Conservation (phyloP, 2,329 filamentous ascomycete species). For the Keithomyces neogunnii region DNA sequence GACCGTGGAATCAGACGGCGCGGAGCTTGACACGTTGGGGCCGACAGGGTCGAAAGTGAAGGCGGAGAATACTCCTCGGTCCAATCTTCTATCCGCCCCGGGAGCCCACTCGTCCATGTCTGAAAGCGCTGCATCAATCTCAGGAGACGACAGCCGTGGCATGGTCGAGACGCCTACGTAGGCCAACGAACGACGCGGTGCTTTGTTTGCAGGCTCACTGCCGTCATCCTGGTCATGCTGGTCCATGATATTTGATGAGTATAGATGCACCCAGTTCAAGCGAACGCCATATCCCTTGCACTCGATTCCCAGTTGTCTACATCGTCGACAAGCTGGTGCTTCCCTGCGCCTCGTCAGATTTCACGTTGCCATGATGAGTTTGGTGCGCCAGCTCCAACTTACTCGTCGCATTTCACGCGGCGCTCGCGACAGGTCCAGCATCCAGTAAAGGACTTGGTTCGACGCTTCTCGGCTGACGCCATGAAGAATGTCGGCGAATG, state of each 20-base stretch:
- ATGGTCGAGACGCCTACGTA: background rate
- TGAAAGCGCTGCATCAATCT: slow-evolving; percentile 5
- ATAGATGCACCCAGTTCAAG: slow-evolving; percentile 9
- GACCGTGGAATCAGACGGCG: background rate
- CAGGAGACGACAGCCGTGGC: slow-evolving; percentile 2
- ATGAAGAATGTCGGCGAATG: background rate
- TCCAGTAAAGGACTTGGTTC: slow-evolving; percentile 11
- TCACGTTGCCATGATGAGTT: no score
- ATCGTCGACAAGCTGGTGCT: slow-evolving; percentile 8
- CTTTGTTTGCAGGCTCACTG: background rate
- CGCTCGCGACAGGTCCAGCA: slow-evolving; percentile 13
- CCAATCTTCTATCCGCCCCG: background rate
- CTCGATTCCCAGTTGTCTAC: slow-evolving; percentile 7
- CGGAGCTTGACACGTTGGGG: background rate
- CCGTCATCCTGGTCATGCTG: background rate
- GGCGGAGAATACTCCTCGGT: slow-evolving; percentile 1
- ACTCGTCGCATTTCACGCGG: slow-evolving; percentile 13
- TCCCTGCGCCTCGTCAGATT: slow-evolving; percentile 1
- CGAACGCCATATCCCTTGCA: slow-evolving; percentile 14
- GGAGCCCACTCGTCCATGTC: slow-evolving; percentile 9
- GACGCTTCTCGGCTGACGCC: background rate
- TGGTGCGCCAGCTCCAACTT: background rate
- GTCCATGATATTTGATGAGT: slow-evolving; percentile 1
- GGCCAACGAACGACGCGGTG: background rate
- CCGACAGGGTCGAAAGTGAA: background rate